Evolutionary conservation across 306 rosid genomes (phyloP).

Genomic region (Medicago truncatula): DNA sequence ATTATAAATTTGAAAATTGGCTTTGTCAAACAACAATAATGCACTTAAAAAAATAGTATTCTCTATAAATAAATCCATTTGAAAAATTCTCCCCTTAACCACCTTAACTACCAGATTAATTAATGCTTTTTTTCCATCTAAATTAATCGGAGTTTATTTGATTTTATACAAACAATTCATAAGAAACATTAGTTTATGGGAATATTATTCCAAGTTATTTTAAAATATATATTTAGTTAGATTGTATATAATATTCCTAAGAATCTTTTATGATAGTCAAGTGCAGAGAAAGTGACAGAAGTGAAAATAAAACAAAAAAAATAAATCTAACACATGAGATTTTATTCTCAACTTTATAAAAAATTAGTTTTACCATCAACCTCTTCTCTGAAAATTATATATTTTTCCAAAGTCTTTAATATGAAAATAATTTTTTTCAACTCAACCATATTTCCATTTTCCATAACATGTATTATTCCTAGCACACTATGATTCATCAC

Average conservation of each 20-base stretch:
- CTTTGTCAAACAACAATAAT: no score
- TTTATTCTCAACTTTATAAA: not conserved
- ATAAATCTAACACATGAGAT: not conserved
- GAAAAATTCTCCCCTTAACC: not conserved
- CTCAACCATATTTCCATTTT: not conserved
- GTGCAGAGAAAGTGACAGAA: not conserved
- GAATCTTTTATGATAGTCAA: not conserved
- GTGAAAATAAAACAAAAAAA: not conserved
- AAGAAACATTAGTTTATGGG: not conserved
- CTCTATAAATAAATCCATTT: no score
- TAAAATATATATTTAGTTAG: not conserved
- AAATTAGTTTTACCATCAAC: not conserved
- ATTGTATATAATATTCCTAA: not conserved
- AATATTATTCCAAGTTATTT: not conserved
- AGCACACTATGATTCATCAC: not conserved
- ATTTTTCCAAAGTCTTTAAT: not conserved
- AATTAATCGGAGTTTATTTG: not conserved
- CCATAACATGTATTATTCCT: not conserved
- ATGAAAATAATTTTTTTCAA: no score
- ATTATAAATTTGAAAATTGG: no score
- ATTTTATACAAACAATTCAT: not conserved
- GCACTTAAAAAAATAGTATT: no score
- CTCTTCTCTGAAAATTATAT: not conserved
- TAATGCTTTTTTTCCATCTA: not conserved
- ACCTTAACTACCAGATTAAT: no score